Evolutionary conservation across 495 filamentous ascomycete genomes (phyloP).

Genomic region (Bacidia gigantensis): DNA sequence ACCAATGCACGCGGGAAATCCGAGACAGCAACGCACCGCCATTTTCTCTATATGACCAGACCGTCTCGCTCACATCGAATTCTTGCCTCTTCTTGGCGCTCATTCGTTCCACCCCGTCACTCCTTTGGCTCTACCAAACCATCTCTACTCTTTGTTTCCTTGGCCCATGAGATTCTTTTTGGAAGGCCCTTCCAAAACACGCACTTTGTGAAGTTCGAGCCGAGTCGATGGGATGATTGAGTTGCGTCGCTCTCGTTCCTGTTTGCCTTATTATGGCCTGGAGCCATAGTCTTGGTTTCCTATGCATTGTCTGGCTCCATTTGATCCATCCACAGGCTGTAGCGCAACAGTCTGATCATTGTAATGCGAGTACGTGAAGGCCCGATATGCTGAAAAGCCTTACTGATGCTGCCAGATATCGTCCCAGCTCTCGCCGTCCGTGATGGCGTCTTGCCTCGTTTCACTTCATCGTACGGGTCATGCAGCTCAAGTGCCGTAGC

Average conservation of each 20-base stretch:
- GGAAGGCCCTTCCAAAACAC: too few species aligned
- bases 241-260: neutral
- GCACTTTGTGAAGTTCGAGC: too few species aligned
- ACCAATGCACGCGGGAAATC: neutral
- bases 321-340: neutral
- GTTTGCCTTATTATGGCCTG: conserved; percentile 6
- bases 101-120: neutral
- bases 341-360: neutral
- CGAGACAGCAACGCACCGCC: neutral
- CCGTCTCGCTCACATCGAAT: neutral
- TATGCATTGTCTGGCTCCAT: conserved; percentile 1
- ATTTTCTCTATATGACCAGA: neutral
- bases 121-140: neutral
- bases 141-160: neutral
- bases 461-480: neutral
- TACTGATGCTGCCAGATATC: neutral
- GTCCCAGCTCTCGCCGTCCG: neutral
- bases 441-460: neutral
- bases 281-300: conserved; percentile 4
- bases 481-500: neutral
- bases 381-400: neutral
- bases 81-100: neutral
- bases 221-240: conserved; percentile 7
- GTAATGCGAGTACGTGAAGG: neutral
- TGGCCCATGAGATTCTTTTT: neutral